Base-by-base conservation (phyloP, 2,329 filamentous ascomycete genomes). In the Ascosphaera aggregata region DNA sequence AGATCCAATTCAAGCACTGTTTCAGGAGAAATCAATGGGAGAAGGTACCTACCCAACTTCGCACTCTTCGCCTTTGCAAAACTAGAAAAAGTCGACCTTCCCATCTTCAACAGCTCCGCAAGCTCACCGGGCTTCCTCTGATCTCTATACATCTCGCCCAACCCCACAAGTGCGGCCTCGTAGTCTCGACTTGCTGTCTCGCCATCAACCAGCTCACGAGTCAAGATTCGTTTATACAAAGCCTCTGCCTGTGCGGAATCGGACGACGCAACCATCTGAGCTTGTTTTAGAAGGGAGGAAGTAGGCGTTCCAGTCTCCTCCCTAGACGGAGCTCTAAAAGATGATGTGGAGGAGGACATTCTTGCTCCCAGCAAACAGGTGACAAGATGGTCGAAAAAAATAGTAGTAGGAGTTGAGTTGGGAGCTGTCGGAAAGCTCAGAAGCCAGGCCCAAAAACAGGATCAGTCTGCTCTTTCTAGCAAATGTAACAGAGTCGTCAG, bases 31-130 rank as follows among this genome's bases (percentile, higher is more conserved):
- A n/a, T n/a, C n/a, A n/a, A n/a, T n/a, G n/a, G n/a, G n/a, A n/a
- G n/a, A n/a, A n/a, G n/a, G 19, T 15, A 46, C 76, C 47, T 74
- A 95, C 89, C 82, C 45, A 98, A 68, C 64, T 98, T 98, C 41
- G 89, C 81, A 22, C 89, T 95, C 72, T 98, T 98, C 45, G 91
- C 89, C 67, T 95, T 94, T 47, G 89, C 89, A 59, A 98, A 95
- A 46, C 81, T 89, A 42, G 86, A 94, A 47, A 98, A 74, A 35
- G 89, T 80, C 47, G 80, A 79, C 54, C 86, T 74, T 59, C 84
- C 93, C 57, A 81, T 80, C 54, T 78, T 85, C 51, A 98, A 77
- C 47, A 98, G 70, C 51, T 84, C 76, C 45, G 91, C 81, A 43
- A 98, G 73, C 52, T 92, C 80, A 54, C 89, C 67, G 49, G 76